A percentile compares a stretch with the other conserved stretches of the same genome.
phyloP scores from a whole-genome alignment of 2,329 filamentous ascomycete species.

The Diplocarpon rosae region DNA sequence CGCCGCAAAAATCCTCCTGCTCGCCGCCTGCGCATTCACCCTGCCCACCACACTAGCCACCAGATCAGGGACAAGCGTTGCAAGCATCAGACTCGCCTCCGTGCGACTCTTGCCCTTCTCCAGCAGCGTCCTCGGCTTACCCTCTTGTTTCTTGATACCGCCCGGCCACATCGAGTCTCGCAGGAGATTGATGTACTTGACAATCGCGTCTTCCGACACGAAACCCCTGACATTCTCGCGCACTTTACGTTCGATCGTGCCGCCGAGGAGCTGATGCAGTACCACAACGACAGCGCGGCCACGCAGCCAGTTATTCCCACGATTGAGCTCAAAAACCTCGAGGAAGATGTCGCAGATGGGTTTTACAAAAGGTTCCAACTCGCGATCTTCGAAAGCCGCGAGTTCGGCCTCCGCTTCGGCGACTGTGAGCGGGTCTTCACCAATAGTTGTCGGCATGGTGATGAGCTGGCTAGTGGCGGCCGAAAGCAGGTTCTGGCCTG shows the following conservation, averaged over 20 bases:
- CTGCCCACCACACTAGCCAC: slow-evolving; percentile 88
- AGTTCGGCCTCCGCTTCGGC: slow-evolving; percentile 89
- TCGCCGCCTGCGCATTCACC: slow-evolving; percentile 82
- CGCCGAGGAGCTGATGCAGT: slow-evolving; percentile 86
- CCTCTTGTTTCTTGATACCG: slow-evolving; percentile 41
- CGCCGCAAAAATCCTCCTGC: slow-evolving; percentile 77
- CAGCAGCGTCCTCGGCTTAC: slow-evolving; percentile 47
- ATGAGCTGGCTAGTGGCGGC: slow-evolving; percentile 58
- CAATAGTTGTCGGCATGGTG: slow-evolving; percentile 40
- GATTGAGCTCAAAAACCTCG: slow-evolving; percentile 88
- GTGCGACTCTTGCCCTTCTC: slow-evolving; percentile 74
- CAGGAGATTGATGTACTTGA: slow-evolving; percentile 64
- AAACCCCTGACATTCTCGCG: slow-evolving; percentile 69
- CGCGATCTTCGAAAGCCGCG: slow-evolving; percentile 81
- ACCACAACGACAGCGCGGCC: slow-evolving; percentile 94
- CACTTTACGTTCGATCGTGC: slow-evolving; percentile 92
- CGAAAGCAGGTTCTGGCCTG: slow-evolving; percentile 82
- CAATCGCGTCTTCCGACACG: slow-evolving; percentile 65
- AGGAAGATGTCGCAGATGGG: slow-evolving; percentile 97
- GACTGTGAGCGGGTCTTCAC: slow-evolving; percentile 39
- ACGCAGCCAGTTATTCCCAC: slow-evolving; percentile 93
- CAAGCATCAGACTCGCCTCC: slow-evolving; percentile 82
- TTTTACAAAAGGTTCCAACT: slow-evolving; percentile 91
- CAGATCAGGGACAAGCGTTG: slow-evolving; percentile 80
- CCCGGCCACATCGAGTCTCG: slow-evolving; percentile 73